Percentiles rank a stretch among this genome's conserved stretches.
These are phyloP conservation scores for Fusarium newnesense DNA, from an alignment of 2,329 filamentous ascomycete species.

Conservation along the genomic window DNA sequence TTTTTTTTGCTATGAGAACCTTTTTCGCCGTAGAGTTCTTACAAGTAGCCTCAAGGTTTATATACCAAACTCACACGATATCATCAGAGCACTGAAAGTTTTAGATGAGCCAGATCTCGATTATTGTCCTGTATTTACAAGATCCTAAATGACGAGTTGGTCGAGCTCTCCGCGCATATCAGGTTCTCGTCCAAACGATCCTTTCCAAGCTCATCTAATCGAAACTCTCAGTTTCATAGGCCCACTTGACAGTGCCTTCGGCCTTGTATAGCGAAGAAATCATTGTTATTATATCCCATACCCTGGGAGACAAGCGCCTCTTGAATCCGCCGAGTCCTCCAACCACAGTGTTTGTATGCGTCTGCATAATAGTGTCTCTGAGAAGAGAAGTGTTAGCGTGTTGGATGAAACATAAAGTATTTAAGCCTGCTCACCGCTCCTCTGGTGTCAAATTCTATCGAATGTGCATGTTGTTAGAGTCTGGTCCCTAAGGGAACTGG, in stretches of 20 bases:
- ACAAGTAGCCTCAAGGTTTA: neutral
- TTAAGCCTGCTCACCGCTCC: too few species aligned
- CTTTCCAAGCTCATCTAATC: neutral
- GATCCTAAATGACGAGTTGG: fast-evolving
- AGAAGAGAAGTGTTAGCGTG: fast-evolving
- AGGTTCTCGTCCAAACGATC: fast-evolving
- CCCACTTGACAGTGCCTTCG: neutral
- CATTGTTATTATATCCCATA: neutral
- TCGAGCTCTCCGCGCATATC: too few species aligned
- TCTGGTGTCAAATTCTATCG: too few species aligned
- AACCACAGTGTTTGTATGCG: too few species aligned
- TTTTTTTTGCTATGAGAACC: neutral
- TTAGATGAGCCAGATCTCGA: neutral
- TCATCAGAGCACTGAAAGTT: neutral
- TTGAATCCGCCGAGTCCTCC: neutral
- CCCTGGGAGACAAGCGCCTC: neutral
- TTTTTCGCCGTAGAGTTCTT: neutral
- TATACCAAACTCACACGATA: neutral
- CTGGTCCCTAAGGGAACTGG: neutral
- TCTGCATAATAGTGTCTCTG: neutral
- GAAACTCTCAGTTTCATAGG: neutral
- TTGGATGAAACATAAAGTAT: too few species aligned
- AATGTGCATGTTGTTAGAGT: neutral
- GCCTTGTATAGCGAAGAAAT: neutral
- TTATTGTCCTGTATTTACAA: fast-evolving